Evolutionary conservation across 345 rosid species (phyloP).

Genomic region (Populus tremula): DNA sequence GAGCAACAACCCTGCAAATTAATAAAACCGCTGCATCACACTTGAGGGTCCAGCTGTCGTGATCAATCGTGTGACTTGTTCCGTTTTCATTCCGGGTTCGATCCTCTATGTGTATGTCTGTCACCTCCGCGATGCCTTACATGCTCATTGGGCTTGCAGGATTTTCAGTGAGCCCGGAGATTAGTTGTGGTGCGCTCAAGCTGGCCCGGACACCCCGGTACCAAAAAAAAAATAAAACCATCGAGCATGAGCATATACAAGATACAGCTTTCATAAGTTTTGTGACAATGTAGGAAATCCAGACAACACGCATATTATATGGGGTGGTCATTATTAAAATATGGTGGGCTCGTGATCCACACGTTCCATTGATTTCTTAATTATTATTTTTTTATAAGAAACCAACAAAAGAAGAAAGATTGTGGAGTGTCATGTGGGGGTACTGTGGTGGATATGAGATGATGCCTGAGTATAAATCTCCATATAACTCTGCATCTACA

Average conservation of each 20-base stretch:
- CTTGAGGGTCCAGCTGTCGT: too few species aligned
- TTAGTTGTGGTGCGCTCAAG: too few species aligned
- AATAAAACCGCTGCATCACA: too few species aligned
- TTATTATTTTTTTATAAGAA: background rate
- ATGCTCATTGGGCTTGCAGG: too few species aligned
- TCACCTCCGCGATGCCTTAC: too few species aligned
- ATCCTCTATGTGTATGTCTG: too few species aligned
- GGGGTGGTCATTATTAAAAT: slow-evolving; percentile 4
- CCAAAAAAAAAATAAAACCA: too few species aligned
- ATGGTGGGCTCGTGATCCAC: slow-evolving; percentile 24
- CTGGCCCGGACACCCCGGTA: too few species aligned
- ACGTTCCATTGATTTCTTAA: slow-evolving; percentile 1
- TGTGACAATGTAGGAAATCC: background rate
- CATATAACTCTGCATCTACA: background rate
- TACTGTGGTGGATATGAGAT: background rate
- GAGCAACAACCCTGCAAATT: background rate
- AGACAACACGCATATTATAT: background rate
- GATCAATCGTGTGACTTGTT: too few species aligned
- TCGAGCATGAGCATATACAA: background rate
- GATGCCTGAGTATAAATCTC: background rate
- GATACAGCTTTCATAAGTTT: background rate
- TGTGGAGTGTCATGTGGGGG: background rate
- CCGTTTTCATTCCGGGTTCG: too few species aligned
- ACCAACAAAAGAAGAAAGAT: too few species aligned
- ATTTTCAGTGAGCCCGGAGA: too few species aligned